These are phyloP conservation scores for Lactarius psammicola DNA, from an alignment of 768 basidiomycete genomes.

Conservation along the genomic window DNA sequence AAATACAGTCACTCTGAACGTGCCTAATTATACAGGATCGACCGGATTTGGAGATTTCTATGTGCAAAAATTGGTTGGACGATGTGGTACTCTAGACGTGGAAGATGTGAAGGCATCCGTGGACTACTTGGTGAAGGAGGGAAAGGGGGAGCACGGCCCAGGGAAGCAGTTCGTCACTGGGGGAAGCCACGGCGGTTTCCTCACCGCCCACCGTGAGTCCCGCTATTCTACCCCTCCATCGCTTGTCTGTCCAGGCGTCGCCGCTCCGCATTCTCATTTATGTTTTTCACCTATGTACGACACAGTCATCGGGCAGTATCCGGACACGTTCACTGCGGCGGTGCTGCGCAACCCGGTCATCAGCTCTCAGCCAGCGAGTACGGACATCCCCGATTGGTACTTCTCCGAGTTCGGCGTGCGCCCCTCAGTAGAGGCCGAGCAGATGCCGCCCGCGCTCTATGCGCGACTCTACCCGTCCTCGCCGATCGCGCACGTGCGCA, in stretches of 20 bases:
- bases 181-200: conserved; percentile 38
- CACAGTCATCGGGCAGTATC: conserved; percentile 34
- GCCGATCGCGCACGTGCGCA: conserved; percentile 34
- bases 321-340: conserved; percentile 34
- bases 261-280: neutral
- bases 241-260: too few species aligned
- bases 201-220: conserved; percentile 30
- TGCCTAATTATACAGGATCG: conserved; percentile 39
- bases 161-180: conserved; percentile 34
- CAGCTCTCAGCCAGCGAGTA: conserved; percentile 31
- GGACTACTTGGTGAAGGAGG: conserved; percentile 32
- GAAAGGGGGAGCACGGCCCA: conserved; percentile 28
- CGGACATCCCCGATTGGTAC: conserved; percentile 41
- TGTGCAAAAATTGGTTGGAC: conserved; percentile 34
- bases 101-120: conserved; percentile 33
- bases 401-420: conserved; percentile 32
- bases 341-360: conserved; percentile 39
- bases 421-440: conserved; percentile 15
- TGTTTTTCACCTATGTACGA: neutral
- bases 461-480: conserved; percentile 27
- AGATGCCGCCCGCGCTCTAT: conserved; percentile 30
- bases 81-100: conserved; percentile 38
- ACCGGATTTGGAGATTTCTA: conserved; percentile 36
- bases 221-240: neutral
- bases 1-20: conserved; percentile 30